These are phyloP conservation scores for Pestalotiopsis fici DNA, from an alignment of 2,329 filamentous ascomycete species.

Conservation along the genomic window DNA sequence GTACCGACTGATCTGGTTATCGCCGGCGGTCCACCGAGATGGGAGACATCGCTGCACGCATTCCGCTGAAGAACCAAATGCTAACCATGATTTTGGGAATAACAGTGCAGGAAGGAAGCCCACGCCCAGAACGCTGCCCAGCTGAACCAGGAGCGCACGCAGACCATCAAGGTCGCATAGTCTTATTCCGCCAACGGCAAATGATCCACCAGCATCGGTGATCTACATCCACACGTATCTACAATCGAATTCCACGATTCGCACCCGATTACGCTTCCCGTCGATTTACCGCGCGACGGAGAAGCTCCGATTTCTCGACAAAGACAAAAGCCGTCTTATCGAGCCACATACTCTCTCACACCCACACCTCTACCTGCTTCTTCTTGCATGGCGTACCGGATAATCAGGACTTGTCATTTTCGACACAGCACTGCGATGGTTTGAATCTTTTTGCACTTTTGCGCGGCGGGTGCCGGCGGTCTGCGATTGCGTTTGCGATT, in stretches of 20 bases:
- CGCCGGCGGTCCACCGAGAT: slow-evolving; percentile 74
- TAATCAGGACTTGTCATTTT: neutral
- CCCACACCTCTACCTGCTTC: neutral
- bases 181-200: neutral
- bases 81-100: slow-evolving; percentile 33
- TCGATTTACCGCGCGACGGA: neutral
- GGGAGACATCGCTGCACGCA: no score
- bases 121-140: slow-evolving; percentile 93
- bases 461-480: neutral
- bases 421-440: neutral
- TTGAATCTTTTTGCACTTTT: neutral
- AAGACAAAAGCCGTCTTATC: no score
- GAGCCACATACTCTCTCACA: neutral
- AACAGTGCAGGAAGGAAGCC: slow-evolving; percentile 90
- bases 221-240: slow-evolving; percentile 1
- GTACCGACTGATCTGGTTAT: slow-evolving; percentile 41
- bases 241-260: neutral
- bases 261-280: neutral
- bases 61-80: slow-evolving; percentile 41
- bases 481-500: neutral
- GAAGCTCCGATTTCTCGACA: neutral
- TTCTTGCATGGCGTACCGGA: slow-evolving; percentile 4
- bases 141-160: slow-evolving; percentile 88
- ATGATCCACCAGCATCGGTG: neutral
- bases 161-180: slow-evolving; percentile 90